These are phyloP conservation scores for Kodamaea leandrae DNA, from an alignment of 805 yeast species.

Conservation along the genomic window DNA sequence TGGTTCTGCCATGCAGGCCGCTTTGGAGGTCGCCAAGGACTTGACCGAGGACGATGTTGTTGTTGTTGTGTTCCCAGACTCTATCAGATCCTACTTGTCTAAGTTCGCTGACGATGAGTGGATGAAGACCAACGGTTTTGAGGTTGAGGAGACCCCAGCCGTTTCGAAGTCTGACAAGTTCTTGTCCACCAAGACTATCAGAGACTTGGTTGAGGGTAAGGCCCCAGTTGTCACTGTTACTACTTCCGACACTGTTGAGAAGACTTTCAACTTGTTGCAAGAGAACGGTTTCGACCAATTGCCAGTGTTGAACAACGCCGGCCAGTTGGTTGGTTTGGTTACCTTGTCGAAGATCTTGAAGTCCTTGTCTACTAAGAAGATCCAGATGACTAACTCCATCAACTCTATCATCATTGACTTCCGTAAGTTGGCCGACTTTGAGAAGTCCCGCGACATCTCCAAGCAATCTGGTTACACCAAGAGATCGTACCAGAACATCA, in stretches of 20 bases:
- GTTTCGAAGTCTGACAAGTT: conserved; percentile 42
- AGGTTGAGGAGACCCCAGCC: conserved; percentile 43
- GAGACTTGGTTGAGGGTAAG: conserved; percentile 58
- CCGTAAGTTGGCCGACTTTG: conserved; percentile 65
- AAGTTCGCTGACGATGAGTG: conserved; percentile 90
- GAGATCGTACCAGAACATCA: conserved; percentile 65
- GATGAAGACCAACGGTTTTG: conserved; percentile 75
- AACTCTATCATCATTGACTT: conserved; percentile 67
- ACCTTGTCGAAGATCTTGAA: conserved; percentile 73
- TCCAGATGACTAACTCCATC: conserved; percentile 55
- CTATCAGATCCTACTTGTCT: conserved; percentile 80
- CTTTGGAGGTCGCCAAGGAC: conserved; percentile 63
- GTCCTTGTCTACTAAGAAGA: conserved; percentile 58
- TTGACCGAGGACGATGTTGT: conserved; percentile 71
- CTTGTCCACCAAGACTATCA: conserved; percentile 48
- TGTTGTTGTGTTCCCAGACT: conserved; percentile 83
- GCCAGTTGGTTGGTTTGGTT: conserved; percentile 69
- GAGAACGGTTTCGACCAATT: conserved; percentile 81
- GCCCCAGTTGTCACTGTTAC: conserved; percentile 79
- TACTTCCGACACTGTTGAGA: conserved; percentile 54
- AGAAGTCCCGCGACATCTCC: conserved; percentile 60
- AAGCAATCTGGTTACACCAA: conserved; percentile 55
- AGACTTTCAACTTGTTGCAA: conserved; percentile 67
- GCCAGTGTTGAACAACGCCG: conserved; percentile 64
- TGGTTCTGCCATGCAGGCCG: conserved; percentile 80